These are phyloP conservation scores for Dactylellina sp. DNA, from an alignment of 2,329 filamentous ascomycete genomes.

Conservation along the genomic window DNA sequence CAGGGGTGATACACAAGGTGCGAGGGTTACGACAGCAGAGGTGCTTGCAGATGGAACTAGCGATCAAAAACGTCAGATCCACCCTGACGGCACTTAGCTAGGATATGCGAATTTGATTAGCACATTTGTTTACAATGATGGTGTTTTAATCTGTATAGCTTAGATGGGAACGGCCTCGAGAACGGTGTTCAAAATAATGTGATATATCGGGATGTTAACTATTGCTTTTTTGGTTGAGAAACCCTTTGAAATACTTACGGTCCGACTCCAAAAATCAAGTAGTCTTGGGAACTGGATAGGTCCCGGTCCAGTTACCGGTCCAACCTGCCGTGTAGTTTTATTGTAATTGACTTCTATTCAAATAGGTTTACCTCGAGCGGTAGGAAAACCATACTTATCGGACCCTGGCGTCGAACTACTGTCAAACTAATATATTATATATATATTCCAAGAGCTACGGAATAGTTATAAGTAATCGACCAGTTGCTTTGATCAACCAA, in stretches of 20 bases:
- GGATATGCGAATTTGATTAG: not conserved
- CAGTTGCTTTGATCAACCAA: no score
- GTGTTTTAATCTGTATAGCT: no score
- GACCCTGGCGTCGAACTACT: no score
- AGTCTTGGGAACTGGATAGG: conserved; percentile 63
- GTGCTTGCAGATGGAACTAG: not conserved
- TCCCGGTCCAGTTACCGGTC: conserved; percentile 64
- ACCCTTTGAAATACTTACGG: no score
- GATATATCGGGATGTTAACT: no score
- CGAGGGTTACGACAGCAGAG: conserved; percentile 6
- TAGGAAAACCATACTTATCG: conserved; percentile 61
- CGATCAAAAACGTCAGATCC: not conserved
- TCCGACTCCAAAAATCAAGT: conserved; percentile 61
- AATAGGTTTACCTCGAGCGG: conserved; percentile 60
- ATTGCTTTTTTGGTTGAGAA: no score
- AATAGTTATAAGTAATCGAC: no score
- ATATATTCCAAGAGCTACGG: no score
- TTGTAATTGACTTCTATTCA: not conserved
- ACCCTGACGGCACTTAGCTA: conserved; percentile 12
- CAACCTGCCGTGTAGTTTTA: conserved; percentile 61
- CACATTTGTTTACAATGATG: not conserved
- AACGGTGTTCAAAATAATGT: not conserved
- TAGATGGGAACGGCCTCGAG: not conserved
- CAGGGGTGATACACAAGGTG: conserved; percentile 10
- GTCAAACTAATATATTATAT: no score